Base-by-base conservation (phyloP, 257 asterid genomes). In the Avicennia marina region DNA sequence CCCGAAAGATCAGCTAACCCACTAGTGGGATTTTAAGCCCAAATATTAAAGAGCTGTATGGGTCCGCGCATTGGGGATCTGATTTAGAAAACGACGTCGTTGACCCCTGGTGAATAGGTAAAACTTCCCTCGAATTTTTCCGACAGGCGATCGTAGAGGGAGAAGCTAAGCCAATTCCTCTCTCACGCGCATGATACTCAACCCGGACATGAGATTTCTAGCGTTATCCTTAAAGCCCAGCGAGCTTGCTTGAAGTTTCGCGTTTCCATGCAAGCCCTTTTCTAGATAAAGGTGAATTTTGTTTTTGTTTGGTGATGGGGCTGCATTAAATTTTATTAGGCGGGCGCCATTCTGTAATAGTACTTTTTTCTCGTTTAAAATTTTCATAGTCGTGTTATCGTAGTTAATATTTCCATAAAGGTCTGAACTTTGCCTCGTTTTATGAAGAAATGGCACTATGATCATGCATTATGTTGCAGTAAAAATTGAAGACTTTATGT, bases 231-330 rank as follows among this genome's bases (percentile, higher is more conserved):
- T 49, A 22, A 53, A 54, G 31, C 42, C 64, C 56, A 20, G 52
- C 69, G 7, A 58, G 51, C 29, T 53, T 53, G 20, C 43, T 33
- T 43, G 40, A 52, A 53, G 19, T 38, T 42, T 47, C 49, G 38
- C 56, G 33, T 59, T 44, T 71, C 26, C 68, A 63, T 64, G 78
- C 62, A 67, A 50, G 27, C 53, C 36, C 26, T 21, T 26, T 40
- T 36, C 50, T 42, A 4, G 32, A 24, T 59, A 51, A 26, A 63
- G 72, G 67, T 70, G 24, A 25, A 29, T 19, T 45, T 1, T 1
- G 17, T 22, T 17, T 52, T 19, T 47, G 29, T 41, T 22, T 40
- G 44, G 1, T 57, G 47, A 32, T 17, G 33, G 47, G 34, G 55
- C 53, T 51, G 59, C 59, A 53, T 62, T 67, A 59, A 60, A 51